Evolutionary conservation across 164 flowering plant genomes (phyloP).

Genomic region (Vitis cinerea): DNA sequence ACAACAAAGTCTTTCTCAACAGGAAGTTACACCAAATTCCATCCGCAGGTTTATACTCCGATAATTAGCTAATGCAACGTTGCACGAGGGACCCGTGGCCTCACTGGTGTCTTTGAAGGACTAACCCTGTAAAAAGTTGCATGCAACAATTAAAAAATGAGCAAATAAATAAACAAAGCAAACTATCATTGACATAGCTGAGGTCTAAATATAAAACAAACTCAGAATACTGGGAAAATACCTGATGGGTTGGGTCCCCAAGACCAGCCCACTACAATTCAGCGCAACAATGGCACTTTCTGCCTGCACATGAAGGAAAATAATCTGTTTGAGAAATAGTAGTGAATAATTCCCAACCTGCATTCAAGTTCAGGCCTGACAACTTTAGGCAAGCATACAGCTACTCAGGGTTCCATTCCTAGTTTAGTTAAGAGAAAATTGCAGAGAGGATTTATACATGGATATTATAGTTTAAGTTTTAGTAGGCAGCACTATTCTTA

Average conservation of each 20-base stretch:
- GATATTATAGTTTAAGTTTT: too few species aligned
- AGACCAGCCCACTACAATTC: slow-evolving; percentile 56
- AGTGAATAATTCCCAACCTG: too few species aligned
- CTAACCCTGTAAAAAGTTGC: slow-evolving; percentile 47
- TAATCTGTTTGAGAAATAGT: too few species aligned
- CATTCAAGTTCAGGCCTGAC: too few species aligned
- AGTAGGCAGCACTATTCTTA: too few species aligned
- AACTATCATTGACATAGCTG: not conserved
- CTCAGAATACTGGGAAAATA: slow-evolving; percentile 5
- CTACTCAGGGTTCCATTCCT: too few species aligned
- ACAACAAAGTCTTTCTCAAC: slow-evolving; percentile 5
- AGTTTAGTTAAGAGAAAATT: too few species aligned
- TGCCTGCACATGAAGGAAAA: slow-evolving; percentile 38
- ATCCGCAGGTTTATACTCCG: not conserved
- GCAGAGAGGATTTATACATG: too few species aligned
- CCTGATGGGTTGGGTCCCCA: slow-evolving; percentile 67
- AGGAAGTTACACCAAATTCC: slow-evolving; percentile 4
- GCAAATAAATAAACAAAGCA: not conserved
- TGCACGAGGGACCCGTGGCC: slow-evolving; percentile 53
- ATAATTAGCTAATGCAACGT: slow-evolving; percentile 12
- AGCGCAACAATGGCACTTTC: slow-evolving; percentile 67
- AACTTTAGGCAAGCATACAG: too few species aligned
- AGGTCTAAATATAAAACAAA: not conserved
- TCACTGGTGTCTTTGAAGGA: slow-evolving; percentile 73
- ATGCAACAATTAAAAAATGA: not conserved